Evolutionary conservation across 2,329 filamentous ascomycete species (phyloP).

Genomic region (Diaporthe sp.): DNA sequence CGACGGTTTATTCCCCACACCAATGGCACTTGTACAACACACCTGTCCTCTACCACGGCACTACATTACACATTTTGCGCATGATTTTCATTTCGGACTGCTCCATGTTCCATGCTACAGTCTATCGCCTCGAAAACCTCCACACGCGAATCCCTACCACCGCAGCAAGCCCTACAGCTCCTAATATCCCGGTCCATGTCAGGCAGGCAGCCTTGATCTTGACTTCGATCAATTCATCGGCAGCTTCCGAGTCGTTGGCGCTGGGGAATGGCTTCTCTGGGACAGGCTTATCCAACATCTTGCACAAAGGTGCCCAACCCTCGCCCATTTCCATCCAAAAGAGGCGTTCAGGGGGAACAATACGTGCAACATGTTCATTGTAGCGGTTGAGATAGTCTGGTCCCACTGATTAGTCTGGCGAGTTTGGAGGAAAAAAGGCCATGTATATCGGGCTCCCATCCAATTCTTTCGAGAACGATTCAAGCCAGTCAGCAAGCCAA

Average conservation of each 20-base stretch:
- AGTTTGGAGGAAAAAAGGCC: background rate
- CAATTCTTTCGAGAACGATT: background rate
- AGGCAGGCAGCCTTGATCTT: constrained; percentile 1
- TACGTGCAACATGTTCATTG: background rate
- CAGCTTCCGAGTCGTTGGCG: constrained; percentile 5
- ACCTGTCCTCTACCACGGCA: background rate
- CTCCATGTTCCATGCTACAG: background rate
- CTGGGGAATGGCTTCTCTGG: constrained; percentile 17
- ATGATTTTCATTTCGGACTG: background rate
- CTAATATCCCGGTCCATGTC: background rate
- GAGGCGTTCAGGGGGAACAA: constrained; percentile 19
- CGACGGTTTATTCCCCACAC: too few relatives aligned
- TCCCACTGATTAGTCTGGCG: background rate
- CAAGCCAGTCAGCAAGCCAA: background rate
- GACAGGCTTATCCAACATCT: constrained; percentile 24
- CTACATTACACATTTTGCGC: too few relatives aligned
- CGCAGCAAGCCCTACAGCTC: background rate
- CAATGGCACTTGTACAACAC: too few relatives aligned
- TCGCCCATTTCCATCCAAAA: constrained; percentile 21
- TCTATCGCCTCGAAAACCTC: background rate
- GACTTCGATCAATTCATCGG: background rate
- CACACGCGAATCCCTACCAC: background rate
- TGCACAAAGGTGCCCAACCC: constrained; percentile 31
- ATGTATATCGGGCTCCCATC: background rate
- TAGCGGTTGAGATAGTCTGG: background rate